Conservation (phyloP, 1,139 yeast genomes). For the Suhomyces anneliseae region DNA sequence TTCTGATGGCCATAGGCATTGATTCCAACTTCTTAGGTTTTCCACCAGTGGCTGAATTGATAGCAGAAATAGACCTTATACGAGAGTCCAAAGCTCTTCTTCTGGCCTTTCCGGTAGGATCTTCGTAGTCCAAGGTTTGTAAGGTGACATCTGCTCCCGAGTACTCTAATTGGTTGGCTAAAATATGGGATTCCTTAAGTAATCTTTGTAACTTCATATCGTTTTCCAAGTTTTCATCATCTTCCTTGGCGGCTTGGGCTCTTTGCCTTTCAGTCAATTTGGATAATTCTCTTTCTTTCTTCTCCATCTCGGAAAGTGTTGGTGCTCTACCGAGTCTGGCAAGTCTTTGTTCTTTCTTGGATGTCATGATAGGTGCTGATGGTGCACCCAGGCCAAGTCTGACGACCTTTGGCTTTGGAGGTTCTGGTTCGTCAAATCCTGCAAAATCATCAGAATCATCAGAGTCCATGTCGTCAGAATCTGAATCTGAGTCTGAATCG, state of each 20-base stretch:
- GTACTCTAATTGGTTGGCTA: slow-evolving; percentile 54
- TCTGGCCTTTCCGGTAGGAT: slow-evolving; percentile 79
- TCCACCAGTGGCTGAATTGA: slow-evolving; percentile 46
- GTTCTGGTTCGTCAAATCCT: slow-evolving; percentile 13
- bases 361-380: slow-evolving; percentile 21
- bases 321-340: slow-evolving; percentile 46
- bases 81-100: slow-evolving; percentile 72
- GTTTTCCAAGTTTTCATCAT: slow-evolving; percentile 61
- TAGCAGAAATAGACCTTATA: slow-evolving; percentile 53
- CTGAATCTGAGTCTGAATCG: slow-evolving; percentile 3
- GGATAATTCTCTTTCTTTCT: slow-evolving; percentile 21
- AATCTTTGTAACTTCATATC: slow-evolving; percentile 84
- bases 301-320: slow-evolving; percentile 36
- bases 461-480: neutral
- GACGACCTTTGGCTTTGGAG: slow-evolving; percentile 33
- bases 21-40: slow-evolving; percentile 56
- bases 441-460: neutral
- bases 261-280: slow-evolving; percentile 32
- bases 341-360: slow-evolving; percentile 33
- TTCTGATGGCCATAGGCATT: slow-evolving; percentile 86
- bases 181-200: slow-evolving; percentile 80
- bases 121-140: slow-evolving; percentile 63
- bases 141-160: slow-evolving; percentile 81
- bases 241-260: slow-evolving; percentile 33
- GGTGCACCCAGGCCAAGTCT: slow-evolving; percentile 20